Evolutionary conservation across 257 asterid genomes (phyloP).

Genomic region (Primulina eburnea): DNA sequence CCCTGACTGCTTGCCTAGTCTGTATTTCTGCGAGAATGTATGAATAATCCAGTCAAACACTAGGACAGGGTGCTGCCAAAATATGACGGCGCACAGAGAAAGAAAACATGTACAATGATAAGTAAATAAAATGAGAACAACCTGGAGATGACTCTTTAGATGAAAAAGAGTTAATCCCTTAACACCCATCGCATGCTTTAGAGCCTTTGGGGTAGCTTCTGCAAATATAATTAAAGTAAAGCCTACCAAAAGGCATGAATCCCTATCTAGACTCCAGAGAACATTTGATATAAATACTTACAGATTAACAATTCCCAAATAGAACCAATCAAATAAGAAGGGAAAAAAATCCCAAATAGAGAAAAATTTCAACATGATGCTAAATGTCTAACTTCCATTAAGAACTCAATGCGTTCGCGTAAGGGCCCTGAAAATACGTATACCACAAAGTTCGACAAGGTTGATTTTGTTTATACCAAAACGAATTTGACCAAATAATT

Average conservation of each 20-base stretch:
- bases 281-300: slow-evolving; percentile 13
- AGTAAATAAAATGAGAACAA: slow-evolving; percentile 12
- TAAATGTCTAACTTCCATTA: slow-evolving; percentile 4
- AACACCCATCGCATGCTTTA: slow-evolving; percentile 86
- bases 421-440: not conserved
- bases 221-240: slow-evolving; percentile 28
- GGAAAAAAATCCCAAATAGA: not conserved
- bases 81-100: not conserved
- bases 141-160: slow-evolving; percentile 90
- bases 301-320: slow-evolving; percentile 7
- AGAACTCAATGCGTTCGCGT: not conserved
- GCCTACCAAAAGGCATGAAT: slow-evolving; percentile 5
- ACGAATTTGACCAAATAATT: not conserved
- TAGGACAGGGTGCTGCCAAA: not conserved
- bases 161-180: slow-evolving; percentile 88
- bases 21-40: slow-evolving; percentile 14
- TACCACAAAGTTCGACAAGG: not conserved
- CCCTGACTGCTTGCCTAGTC: slow-evolving; percentile 20
- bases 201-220: slow-evolving; percentile 94
- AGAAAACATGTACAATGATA: not conserved
- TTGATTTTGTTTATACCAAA: not conserved
- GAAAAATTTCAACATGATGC: not conserved
- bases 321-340: not conserved
- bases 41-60: not conserved
- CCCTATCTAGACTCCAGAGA: not conserved